Evolutionary conservation across 164 flowering plant species (phyloP), one percentile per base, ranked within the genome.

Genomic region (Magnolia sinica): DNA sequence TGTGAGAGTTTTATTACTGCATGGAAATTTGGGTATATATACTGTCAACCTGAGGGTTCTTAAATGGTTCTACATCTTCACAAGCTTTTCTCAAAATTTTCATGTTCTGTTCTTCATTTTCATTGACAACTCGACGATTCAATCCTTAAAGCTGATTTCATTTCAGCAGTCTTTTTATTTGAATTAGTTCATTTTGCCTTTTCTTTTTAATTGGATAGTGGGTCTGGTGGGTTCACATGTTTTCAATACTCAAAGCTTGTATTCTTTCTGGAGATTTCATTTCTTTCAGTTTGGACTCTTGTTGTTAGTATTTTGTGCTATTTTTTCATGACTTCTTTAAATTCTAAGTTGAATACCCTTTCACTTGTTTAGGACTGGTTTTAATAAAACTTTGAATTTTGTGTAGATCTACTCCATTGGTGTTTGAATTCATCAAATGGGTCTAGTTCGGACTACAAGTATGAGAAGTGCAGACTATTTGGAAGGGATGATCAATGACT

Each of bases 401-500:
- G 7, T 65, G 68, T 22, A 23, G 68, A 65, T 65, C 27, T 10
- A 65, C 27, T 55, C 19, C 68, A 37, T 80, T 16, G 13, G 22
- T 16, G 45, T 37, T 37, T 37, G 65, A 76, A 22, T 82, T 24
- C 55, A 22, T 68, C 51, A 67, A 55, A 92, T 92, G 97, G 91
- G 89, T 49, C 77, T 89, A 3, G 74, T 78, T 64, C 82, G 91
- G 27, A 81, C 76, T 55, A 73, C 86, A 0, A 81, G 50, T 19
- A 63, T 73, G 84, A 85, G 86, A 82, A 95, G 90, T 76, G 90
- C 90, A 50, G 95, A 93, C n/a, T 87, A 83, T 80, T 70, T 92
- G 80, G 97, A 93, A 81, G 97, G 98, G 31, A 88, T 93, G 91
- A 73, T 93, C 8, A 86, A 71, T 68, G 97, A 91, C 19, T 91